A percentile compares a stretch with the other conserved stretches of the same genome.
Evolutionary conservation across 225 moss, liverwort and hornwort species (phyloP).

Genomic region (Ulota crispa): DNA sequence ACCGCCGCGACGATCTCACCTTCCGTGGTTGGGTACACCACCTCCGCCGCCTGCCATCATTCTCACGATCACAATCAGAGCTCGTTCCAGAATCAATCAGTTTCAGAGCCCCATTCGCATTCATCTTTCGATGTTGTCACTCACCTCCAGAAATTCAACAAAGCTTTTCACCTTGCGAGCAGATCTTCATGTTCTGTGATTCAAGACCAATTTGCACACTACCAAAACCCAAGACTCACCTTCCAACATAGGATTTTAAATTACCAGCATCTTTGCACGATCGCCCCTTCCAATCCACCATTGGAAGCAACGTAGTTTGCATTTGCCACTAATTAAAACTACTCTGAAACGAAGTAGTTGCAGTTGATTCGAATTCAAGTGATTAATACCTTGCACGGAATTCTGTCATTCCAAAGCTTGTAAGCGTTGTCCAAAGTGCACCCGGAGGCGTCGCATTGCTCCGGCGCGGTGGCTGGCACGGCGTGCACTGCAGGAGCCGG

Average conservation of each 20-base stretch:
- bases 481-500: constrained; percentile 8
- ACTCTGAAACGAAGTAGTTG: no score
- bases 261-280: no score
- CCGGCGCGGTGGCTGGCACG: not conserved
- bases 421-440: constrained; percentile 37
- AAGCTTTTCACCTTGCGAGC: not conserved
- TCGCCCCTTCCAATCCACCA: not conserved
- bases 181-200: not conserved
- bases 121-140: not conserved
- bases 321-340: no score
- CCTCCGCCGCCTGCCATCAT: constrained; percentile 27
- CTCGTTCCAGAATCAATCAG: not conserved
- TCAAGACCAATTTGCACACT: not conserved
- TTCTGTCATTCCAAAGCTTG: constrained; percentile 32
- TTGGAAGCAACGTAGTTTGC: not conserved
- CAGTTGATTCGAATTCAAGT: not conserved
- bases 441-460: constrained; percentile 9
- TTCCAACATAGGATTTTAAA: not conserved
- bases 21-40: constrained; percentile 49
- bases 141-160: not conserved
- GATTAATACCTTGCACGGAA: constrained; percentile 19
- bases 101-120: not conserved
- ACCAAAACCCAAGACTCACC: not conserved
- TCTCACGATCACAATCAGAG: not conserved
- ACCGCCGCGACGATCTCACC: constrained; percentile 46